Percentiles rank a stretch among this genome's conserved stretches.
These are phyloP conservation scores for Polygonum maritimum DNA, from an alignment of 148 eudicot genomes.

Conservation along the genomic window DNA sequence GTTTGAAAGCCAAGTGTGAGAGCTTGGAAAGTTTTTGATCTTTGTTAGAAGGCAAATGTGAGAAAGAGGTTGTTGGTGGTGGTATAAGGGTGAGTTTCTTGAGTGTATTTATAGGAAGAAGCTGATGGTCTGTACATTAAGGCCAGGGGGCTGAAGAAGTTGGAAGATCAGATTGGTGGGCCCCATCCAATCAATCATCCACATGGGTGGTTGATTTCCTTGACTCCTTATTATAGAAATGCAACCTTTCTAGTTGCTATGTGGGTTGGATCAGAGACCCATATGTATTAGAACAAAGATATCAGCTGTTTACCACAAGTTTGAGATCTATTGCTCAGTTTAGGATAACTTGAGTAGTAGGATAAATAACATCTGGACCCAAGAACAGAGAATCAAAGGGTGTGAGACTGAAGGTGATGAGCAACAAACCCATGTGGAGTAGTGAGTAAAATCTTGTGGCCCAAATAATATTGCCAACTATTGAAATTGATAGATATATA, in stretches of 20 bases:
- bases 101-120: neutral
- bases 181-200: neutral
- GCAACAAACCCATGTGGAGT: conserved; percentile 3
- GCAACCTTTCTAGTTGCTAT: neutral
- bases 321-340: neutral
- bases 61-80: neutral
- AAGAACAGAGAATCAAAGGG: neutral
- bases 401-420: neutral
- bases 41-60: neutral
- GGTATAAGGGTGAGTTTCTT: neutral
- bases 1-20: neutral
- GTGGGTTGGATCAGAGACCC: neutral
- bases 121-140: neutral
- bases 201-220: neutral
- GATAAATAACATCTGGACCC: neutral
- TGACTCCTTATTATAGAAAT: neutral
- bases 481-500: neutral
- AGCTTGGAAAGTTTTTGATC: neutral
- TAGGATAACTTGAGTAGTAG: neutral
- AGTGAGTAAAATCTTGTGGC: neutral
- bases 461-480: neutral
- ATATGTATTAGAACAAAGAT: neutral
- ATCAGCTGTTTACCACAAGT: neutral
- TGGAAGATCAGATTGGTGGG: conserved; percentile 1
- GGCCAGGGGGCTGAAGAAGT: neutral